Evolutionary conservation across 2,329 filamentous ascomycete genomes (phyloP), one percentile per base, ranked within the genome.

Genomic region (Nemania sp.): DNA sequence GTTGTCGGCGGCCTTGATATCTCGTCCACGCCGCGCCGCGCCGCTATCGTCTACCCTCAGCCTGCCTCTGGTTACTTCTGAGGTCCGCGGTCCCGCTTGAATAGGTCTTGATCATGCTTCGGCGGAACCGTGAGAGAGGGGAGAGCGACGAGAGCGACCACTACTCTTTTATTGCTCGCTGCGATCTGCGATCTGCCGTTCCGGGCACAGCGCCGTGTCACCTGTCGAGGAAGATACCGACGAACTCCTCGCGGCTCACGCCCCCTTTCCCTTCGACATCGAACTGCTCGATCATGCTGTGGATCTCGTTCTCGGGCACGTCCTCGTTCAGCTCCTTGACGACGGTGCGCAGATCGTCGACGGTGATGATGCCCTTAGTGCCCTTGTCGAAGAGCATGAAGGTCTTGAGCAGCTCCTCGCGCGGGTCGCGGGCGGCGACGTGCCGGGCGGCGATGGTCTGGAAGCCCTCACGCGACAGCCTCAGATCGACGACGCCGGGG

Each of bases 231-330:
- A 75, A 77, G 54, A 88, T 85, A 69, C 86, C 84, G 54, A 87
- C 83, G 72, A 90, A 90, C 74, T 90, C 87, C 59, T 90, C 87
- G 67, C 85, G 80, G 65, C 85, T 86, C 7, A 90, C 87, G 57
- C 85, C 92, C 11, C 93, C 93, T 69, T 96, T 96, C 1, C 92
- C 94, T 72, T 96, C 91, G 66, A 97, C 83, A 79, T 99, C 95
- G 79, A 98, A 96, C 77, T 98, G 94, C 72, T 97, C 92, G 78
- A 99, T 95, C 95, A 99, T 99, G 66, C 92, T 92, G 68, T 87
- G 83, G 63, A 99, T 82, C 75, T 99, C 95, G 71, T 96, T 90
- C 72, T 99, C 94, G 68, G 95, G 91, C 68, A 99, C 82, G 12
- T 91, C 92, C 76, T 98, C 94, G 7, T 95, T 95, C 65, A 99